These are phyloP conservation scores for Chloranthus sessilifolius DNA, from an alignment of 164 flowering plant genomes.

Conservation along the genomic window DNA sequence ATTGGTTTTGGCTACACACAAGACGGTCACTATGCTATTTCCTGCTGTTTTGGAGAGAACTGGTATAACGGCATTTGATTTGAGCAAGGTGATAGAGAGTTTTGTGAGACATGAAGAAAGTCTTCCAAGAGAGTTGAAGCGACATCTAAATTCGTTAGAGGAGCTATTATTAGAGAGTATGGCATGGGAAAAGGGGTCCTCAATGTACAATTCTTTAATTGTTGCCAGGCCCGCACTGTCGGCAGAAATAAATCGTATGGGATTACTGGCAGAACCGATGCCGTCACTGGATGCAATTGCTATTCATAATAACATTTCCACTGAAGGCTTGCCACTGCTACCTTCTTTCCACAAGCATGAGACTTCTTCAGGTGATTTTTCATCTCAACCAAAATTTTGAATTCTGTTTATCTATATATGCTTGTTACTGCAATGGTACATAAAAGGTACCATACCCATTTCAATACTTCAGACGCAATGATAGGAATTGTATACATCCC, in stretches of 20 bases:
- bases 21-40: constrained; percentile 91
- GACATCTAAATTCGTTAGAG: constrained; percentile 91
- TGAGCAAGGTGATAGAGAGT: constrained; percentile 98
- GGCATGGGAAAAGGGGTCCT: constrained; percentile 99
- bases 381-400: not conserved
- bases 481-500: too few relatives aligned
- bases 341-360: constrained; percentile 56
- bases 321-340: constrained; percentile 49
- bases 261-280: constrained; percentile 95
- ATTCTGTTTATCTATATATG: too few relatives aligned
- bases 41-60: constrained; percentile 95
- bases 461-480: too few relatives aligned
- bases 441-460: too few relatives aligned
- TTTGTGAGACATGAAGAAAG: constrained; percentile 94
- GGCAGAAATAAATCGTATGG: constrained; percentile 70
- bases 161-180: constrained; percentile 91
- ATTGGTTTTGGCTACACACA: constrained; percentile 89
- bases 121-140: constrained; percentile 89
- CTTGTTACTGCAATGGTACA: too few relatives aligned
- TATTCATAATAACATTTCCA: constrained; percentile 49
- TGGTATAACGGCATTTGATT: constrained; percentile 97
- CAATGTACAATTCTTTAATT: constrained; percentile 90
- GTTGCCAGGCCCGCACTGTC: constrained; percentile 79
- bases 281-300: constrained; percentile 95
- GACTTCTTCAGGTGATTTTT: constrained; percentile 37